Percentiles rank a stretch among this genome's conserved stretches.
These are phyloP conservation scores for Porcisia hertigi DNA, from an alignment of 208 protist genomes.

Conservation along the genomic window DNA sequence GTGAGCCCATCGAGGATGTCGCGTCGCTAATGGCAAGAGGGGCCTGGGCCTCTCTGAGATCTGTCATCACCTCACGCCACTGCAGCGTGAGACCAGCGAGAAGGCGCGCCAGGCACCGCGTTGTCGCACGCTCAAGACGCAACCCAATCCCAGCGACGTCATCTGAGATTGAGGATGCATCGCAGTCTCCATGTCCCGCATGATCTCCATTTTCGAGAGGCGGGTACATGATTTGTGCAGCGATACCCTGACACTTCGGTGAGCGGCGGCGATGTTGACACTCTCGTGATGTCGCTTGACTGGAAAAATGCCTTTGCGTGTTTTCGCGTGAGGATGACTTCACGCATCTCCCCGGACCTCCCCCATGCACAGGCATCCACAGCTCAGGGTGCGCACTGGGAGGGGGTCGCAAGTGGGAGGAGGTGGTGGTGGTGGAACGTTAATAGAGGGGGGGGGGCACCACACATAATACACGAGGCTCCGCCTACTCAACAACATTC, in stretches of 20 bases:
- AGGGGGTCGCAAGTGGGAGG: not conserved
- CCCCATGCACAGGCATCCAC: not conserved
- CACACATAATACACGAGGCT: not conserved
- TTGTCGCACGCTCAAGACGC: conserved; percentile 23
- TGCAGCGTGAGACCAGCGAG: conserved; percentile 27
- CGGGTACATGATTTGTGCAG: not conserved
- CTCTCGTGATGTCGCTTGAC: not conserved
- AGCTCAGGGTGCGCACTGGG: not conserved
- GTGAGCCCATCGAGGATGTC: not conserved
- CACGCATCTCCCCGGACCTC: not conserved
- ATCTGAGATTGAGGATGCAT: not conserved
- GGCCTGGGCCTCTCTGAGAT: conserved; percentile 1
- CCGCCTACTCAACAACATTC: not conserved
- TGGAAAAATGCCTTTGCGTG: not conserved
- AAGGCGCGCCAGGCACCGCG: conserved; percentile 17
- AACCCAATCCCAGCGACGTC: conserved; percentile 6
- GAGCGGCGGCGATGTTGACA: not conserved
- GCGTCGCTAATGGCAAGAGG: not conserved
- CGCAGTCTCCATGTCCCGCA: not conserved
- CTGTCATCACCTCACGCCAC: conserved; percentile 23
- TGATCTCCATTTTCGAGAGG: not conserved
- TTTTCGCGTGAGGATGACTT: not conserved
- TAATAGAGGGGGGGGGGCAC: not conserved
- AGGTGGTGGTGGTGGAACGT: not conserved
- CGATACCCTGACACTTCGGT: not conserved